These are phyloP conservation scores for Fagopyrum homotropicum DNA, from an alignment of 148 eudicot species.

Conservation along the genomic window DNA sequence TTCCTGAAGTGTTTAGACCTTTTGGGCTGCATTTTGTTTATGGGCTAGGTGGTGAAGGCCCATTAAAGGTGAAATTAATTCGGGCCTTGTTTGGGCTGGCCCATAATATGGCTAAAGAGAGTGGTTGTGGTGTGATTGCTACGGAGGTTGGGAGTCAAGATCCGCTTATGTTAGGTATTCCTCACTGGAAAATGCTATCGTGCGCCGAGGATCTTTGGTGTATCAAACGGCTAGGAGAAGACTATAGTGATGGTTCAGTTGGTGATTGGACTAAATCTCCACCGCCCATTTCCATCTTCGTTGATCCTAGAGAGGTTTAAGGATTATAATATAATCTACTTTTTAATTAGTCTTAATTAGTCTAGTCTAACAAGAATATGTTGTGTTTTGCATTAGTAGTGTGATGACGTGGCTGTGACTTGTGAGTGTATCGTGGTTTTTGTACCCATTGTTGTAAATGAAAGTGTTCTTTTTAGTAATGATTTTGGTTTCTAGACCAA, in stretches of 20 bases:
- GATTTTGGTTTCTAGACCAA: neutral
- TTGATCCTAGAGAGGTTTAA: slow-evolving; percentile 85
- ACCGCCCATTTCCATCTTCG: slow-evolving; percentile 64
- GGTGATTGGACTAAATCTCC: slow-evolving; percentile 90
- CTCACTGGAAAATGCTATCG: slow-evolving; percentile 80
- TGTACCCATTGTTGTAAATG: neutral
- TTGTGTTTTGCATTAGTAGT: neutral
- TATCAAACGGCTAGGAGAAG: slow-evolving; percentile 71
- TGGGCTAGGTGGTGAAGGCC: slow-evolving; percentile 95
- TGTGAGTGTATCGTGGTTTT: neutral
- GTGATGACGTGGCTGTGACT: neutral
- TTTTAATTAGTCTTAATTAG: neutral
- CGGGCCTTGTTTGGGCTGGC: slow-evolving; percentile 59
- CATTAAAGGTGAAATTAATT: slow-evolving; percentile 29
- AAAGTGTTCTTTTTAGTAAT: neutral
- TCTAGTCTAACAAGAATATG: neutral
- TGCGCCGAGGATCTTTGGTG: slow-evolving; percentile 89
- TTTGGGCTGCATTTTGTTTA: slow-evolving; percentile 88
- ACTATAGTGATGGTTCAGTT: slow-evolving; percentile 55
- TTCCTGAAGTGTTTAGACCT: slow-evolving; percentile 73
- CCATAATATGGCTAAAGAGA: slow-evolving; percentile 69
- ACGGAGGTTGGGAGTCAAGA: slow-evolving; percentile 70
- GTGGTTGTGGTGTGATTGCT: slow-evolving; percentile 73
- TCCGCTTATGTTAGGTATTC: slow-evolving; percentile 67
- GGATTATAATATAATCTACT: neutral